These are phyloP conservation scores for Fomitopsis palustris DNA, from an alignment of 1,284 basidiomycete genomes.

Conservation along the genomic window DNA sequence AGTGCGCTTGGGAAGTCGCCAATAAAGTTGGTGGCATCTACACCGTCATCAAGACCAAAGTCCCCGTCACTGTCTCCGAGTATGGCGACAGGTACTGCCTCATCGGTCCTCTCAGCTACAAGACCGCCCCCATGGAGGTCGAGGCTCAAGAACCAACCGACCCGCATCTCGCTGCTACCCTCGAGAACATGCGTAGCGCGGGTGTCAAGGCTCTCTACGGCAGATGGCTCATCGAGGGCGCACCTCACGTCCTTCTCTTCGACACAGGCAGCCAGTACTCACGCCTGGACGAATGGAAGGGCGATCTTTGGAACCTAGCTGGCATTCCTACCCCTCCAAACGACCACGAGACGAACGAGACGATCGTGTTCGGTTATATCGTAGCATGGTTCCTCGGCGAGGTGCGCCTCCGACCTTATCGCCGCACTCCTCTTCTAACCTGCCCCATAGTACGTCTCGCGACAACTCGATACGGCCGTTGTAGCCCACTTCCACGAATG, in stretches of 20 bases:
- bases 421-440: neutral
- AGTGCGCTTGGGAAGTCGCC: conserved; percentile 92
- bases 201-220: conserved; percentile 96
- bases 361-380: conserved; percentile 98
- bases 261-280: conserved; percentile 90
- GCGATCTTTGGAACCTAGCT: conserved; percentile 95
- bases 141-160: conserved; percentile 87
- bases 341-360: conserved; percentile 98
- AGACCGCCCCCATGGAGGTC: conserved; percentile 98
- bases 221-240: conserved; percentile 96
- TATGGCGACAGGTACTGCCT: conserved; percentile 91
- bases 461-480: conserved; percentile 80
- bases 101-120: conserved; percentile 95
- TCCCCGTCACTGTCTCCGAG: conserved; percentile 94
- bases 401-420: conserved; percentile 45
- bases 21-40: conserved; percentile 99
- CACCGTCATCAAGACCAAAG: conserved; percentile 99
- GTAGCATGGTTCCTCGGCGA: conserved; percentile 99
- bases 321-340: conserved; percentile 95
- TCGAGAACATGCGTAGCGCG: conserved; percentile 78
- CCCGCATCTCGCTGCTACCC: conserved; percentile 63
- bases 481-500: conserved; percentile 99
- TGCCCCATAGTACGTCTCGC: conserved; percentile 65
- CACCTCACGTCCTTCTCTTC: conserved; percentile 91
- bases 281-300: conserved; percentile 97